Percentiles rank a stretch among this genome's conserved stretches.
phyloP scores from a whole-genome alignment of 768 basidiomycete genomes.

The Zangia roseola region DNA sequence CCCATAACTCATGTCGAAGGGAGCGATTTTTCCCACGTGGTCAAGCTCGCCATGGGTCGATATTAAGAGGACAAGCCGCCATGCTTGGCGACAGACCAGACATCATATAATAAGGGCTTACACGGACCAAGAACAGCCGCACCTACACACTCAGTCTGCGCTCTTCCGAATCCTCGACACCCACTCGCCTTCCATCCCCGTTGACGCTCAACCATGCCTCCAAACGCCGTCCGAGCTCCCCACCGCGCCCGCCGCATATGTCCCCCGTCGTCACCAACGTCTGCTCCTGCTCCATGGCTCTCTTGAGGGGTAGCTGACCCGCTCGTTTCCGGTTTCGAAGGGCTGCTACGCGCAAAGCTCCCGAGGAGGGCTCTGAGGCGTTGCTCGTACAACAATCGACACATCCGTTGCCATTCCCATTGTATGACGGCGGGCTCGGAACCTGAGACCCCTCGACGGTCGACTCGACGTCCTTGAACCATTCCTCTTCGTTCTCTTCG shows the following conservation, averaged over 20 bases:
- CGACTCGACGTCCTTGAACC: conserved; percentile 50
- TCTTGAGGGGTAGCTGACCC: conserved; percentile 50
- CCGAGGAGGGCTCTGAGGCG: conserved; percentile 16
- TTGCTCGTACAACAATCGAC: background rate
- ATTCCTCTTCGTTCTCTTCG: conserved; percentile 68
- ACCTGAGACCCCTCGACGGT: conserved; percentile 19
- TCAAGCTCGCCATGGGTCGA: too few species aligned
- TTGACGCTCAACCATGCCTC: conserved; percentile 68
- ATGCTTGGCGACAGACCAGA: too few species aligned
- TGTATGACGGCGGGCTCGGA: conserved; percentile 11
- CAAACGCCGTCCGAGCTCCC: conserved; percentile 70
- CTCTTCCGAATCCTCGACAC: conserved; percentile 15
- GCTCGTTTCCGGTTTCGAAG: conserved; percentile 36
- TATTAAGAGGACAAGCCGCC: too few species aligned
- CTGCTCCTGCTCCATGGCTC: conserved; percentile 67
- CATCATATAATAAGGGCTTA: too few species aligned
- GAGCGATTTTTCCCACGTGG: too few species aligned
- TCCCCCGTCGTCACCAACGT: conserved; percentile 71
- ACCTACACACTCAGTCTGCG: too few species aligned
- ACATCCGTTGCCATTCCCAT: background rate
- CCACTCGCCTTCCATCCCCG: conserved; percentile 19
- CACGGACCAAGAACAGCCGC: too few species aligned
- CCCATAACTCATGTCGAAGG: too few species aligned
- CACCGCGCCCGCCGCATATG: conserved; percentile 75
- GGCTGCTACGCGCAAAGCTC: conserved; percentile 23